A percentile compares a stretch with the other conserved stretches of the same genome.
Evolutionary conservation across 1,284 basidiomycete genomes (phyloP).

Genomic region (Testicularia cyperi): DNA sequence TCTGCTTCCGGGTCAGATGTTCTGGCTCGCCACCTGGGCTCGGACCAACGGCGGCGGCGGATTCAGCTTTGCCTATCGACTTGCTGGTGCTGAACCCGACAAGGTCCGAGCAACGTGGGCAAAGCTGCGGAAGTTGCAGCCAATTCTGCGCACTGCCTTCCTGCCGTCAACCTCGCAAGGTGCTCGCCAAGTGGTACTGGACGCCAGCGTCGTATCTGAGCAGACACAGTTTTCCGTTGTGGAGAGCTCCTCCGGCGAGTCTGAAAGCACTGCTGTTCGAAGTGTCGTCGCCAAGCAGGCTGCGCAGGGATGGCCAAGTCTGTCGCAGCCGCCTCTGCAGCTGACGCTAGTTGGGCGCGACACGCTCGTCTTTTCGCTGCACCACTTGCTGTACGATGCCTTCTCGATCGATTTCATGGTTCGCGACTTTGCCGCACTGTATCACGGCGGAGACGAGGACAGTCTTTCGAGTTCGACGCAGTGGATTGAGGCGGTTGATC

Average conservation of each 20-base stretch:
- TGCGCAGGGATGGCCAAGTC: constrained; percentile 13
- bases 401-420: constrained; percentile 47
- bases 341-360: constrained; percentile 26
- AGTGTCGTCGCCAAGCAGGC: constrained; percentile 7
- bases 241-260: too few relatives aligned
- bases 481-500: constrained; percentile 22
- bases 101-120: constrained; percentile 34
- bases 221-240: too few relatives aligned
- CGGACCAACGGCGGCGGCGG: constrained; percentile 16
- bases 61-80: constrained; percentile 43
- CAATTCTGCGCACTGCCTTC: constrained; percentile 48
- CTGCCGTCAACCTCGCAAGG: neutral
- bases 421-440: constrained; percentile 37
- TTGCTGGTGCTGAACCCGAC: constrained; percentile 2
- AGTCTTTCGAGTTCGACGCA: constrained; percentile 5
- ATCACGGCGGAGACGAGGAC: constrained; percentile 11
- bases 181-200: constrained; percentile 31
- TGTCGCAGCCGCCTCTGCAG: constrained; percentile 13
- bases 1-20: constrained; percentile 42
- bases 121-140: constrained; percentile 29
- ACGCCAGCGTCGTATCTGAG: too few relatives aligned
- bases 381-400: constrained; percentile 56
- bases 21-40: constrained; percentile 37
- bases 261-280: too few relatives aligned
- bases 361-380: constrained; percentile 43